Base-by-base conservation (phyloP, 441 rosid genomes). In the Pelargonium fulgidum region DNA sequence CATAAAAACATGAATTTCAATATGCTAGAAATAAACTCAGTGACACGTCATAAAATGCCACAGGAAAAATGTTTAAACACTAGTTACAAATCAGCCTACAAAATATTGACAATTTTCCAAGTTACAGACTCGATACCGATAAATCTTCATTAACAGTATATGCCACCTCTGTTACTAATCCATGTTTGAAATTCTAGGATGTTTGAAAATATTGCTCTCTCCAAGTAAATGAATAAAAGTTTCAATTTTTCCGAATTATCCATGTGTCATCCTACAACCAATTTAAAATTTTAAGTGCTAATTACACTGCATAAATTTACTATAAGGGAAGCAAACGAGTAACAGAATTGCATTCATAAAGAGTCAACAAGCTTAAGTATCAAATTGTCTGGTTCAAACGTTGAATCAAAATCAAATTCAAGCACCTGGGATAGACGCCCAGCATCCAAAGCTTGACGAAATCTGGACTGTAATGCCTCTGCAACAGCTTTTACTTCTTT, bases 381-480 rank as follows among this genome's bases (percentile, higher is more conserved):
- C 16, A 52, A 22, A 17, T 24, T 22, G 24, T 11, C 39, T 11
- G 66, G 7, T 61, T 45, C 56, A 22, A 12, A 2, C 69, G 41
- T 61, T 54, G 9, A 65, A 56, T 44, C 6, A 48, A 70, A 52
- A 44, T 17, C 8, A 61, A 54, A 45, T 62, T 63, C 13, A 45
- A 68, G 44, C 72, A 90, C 98, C 99, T 93, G 91, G 11, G 98
- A 92, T 78, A 93, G 91, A 70, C 98, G 93, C 36, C 98, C 98
- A 76, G 93, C 98, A 59, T 83, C 78, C 74, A 93, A 81, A 72
- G 98, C 98, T 81, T 87, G 89, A 58, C 78, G 82, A 82, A 93
- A 93, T 69, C 88, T 90, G 56, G 92, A 86, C 69, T 87, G 77
- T 71, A 92, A 78, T 67, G 96, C 96, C 78, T 89, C 88, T 0